Evolutionary conservation across 768 basidiomycete genomes (phyloP).

Genomic region (Russula emetica): DNA sequence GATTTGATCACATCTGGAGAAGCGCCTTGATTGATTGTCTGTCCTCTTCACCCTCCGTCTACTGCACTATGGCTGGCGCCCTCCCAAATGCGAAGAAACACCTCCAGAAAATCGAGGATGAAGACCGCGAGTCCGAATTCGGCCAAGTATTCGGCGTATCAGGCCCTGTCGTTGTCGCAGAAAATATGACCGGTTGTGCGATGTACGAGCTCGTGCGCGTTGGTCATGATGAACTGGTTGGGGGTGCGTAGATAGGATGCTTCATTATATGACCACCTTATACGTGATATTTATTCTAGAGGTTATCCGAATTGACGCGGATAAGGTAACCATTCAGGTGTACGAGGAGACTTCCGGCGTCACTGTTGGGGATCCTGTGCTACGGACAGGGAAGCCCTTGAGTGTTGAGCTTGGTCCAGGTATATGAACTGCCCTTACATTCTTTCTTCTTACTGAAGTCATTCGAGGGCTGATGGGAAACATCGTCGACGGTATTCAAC

Average conservation of each 20-base stretch:
- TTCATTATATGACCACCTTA: neutral
- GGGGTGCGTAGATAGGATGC: conserved; percentile 54
- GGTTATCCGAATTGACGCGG: conserved; percentile 98
- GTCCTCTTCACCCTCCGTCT: neutral
- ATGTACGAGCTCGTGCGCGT: conserved; percentile 99
- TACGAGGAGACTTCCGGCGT: conserved; percentile 99
- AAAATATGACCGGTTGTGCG: conserved; percentile 92
- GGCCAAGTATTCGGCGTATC: conserved; percentile 94
- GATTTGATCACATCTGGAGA: conserved; percentile 12
- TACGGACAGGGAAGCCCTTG: conserved; percentile 95
- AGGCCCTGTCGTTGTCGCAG: conserved; percentile 96
- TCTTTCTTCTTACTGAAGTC: conserved; percentile 11
- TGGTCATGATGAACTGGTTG: conserved; percentile 96
- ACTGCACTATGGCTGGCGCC: conserved; percentile 76
- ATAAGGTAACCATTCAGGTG: conserved; percentile 98
- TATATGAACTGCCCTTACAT: conserved; percentile 35
- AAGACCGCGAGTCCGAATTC: conserved; percentile 81
- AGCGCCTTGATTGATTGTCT: neutral
- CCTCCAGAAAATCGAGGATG: conserved; percentile 85
- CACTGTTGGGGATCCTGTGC: conserved; percentile 95
- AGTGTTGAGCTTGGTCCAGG: conserved; percentile 98
- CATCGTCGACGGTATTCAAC: conserved; percentile 96
- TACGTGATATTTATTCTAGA: conserved; percentile 47
- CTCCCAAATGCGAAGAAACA: conserved; percentile 85
- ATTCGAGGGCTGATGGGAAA: conserved; percentile 91